Conservation (phyloP, 228 moss, liverwort and hornwort species). For the Sphagnum fallax region DNA sequence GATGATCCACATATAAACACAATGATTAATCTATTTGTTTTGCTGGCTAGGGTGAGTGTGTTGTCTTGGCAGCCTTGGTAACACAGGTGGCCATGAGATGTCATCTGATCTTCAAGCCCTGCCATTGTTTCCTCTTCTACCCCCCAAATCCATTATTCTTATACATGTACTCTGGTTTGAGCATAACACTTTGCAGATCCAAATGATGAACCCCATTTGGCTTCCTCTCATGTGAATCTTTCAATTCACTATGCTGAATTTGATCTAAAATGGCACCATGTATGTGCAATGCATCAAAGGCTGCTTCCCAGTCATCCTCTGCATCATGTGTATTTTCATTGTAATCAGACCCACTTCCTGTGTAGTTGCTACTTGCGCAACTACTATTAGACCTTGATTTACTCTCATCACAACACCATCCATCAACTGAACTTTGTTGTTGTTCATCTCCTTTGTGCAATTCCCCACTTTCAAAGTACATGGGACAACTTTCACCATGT, state of each 20-base stretch:
- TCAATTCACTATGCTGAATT: slow-evolving; percentile 22
- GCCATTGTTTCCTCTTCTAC: slow-evolving; percentile 60
- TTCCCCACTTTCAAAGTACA: slow-evolving; percentile 45
- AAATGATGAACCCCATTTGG: slow-evolving; percentile 26
- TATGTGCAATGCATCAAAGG: slow-evolving; percentile 77
- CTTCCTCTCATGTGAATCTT: slow-evolving; percentile 42
- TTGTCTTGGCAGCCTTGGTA: slow-evolving; percentile 71
- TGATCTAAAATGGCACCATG: slow-evolving; percentile 35
- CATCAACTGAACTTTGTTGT: slow-evolving; percentile 23
- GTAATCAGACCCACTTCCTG: slow-evolving; percentile 64
- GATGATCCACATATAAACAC: too few species aligned
- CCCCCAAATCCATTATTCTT: slow-evolving; percentile 57
- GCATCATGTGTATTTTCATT: slow-evolving; percentile 8
- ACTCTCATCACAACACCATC: slow-evolving; percentile 36
- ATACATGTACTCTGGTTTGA: slow-evolving; percentile 76
- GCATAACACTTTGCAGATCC: slow-evolving; percentile 35
- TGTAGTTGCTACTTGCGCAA: slow-evolving; percentile 54
- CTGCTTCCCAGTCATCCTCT: slow-evolving; percentile 34
- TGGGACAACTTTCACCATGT: slow-evolving; percentile 24
- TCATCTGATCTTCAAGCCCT: slow-evolving; percentile 87
- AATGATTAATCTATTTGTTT: slow-evolving; percentile 33
- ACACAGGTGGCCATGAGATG: slow-evolving; percentile 72
- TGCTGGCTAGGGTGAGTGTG: slow-evolving; percentile 54
- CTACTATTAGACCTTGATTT: slow-evolving; percentile 53
- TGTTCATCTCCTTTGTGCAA: slow-evolving; percentile 31